These are phyloP conservation scores for Phytophthora sansomeana DNA, from an alignment of 352 stramenopile genomes.

Conservation along the genomic window DNA sequence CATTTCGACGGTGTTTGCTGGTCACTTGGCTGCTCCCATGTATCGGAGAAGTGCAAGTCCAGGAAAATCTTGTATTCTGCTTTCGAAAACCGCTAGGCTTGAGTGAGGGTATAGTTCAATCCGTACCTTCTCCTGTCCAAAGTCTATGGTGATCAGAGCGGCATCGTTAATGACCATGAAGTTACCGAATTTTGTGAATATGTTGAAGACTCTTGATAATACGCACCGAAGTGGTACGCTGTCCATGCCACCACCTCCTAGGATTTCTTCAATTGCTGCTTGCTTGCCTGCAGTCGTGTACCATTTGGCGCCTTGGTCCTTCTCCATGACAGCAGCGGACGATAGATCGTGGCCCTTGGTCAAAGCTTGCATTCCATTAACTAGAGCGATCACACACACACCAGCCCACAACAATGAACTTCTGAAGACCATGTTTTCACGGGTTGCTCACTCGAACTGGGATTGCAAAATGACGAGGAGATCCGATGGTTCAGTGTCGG, in stretches of 20 bases:
- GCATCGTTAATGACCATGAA: no score
- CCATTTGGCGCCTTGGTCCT: constrained; percentile 32
- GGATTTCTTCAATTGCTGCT: constrained; percentile 35
- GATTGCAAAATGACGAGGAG: neutral
- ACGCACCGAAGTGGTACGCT: constrained; percentile 41
- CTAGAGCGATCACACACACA: constrained; percentile 5
- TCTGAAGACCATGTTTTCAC: constrained; percentile 12
- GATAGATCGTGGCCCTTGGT: constrained; percentile 44
- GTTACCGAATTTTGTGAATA: no score
- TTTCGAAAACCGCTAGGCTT: constrained; percentile 39
- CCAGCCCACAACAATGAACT: constrained; percentile 13
- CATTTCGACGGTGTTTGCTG: no score
- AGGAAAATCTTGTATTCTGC: constrained; percentile 44
- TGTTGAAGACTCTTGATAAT: neutral
- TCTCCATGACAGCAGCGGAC: constrained; percentile 39
- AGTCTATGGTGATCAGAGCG: no score
- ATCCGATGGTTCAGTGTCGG: no score
- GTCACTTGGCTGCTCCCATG: no score
- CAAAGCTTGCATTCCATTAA: constrained; percentile 18
- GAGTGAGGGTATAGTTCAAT: constrained; percentile 33
- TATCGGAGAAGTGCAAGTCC: no score
- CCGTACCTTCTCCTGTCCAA: constrained; percentile 39
- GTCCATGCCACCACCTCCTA: constrained; percentile 39
- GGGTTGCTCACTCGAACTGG: no score
- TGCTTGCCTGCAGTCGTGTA: constrained; percentile 29